Conservation (phyloP, 257 asterid species). For the Scutellaria baicalensis region DNA sequence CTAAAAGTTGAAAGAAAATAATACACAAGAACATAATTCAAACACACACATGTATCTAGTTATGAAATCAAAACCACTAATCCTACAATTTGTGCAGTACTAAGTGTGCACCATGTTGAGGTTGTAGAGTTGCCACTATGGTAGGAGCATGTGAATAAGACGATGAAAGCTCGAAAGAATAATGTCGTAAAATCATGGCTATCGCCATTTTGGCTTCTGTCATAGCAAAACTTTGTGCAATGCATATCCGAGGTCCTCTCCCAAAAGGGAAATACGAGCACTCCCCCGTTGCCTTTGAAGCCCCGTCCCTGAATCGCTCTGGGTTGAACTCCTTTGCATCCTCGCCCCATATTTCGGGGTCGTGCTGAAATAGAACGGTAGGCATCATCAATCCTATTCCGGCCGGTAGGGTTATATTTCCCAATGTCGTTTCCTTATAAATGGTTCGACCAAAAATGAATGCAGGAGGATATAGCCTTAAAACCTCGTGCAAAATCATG, state of each 20-base stretch:
- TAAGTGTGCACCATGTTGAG: slow-evolving; percentile 44
- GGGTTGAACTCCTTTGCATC: slow-evolving; percentile 61
- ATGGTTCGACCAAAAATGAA: slow-evolving; percentile 3
- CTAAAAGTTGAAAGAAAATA: no score
- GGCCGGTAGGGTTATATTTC: slow-evolving; percentile 26
- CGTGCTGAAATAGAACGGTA: slow-evolving; percentile 28
- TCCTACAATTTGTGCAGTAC: slow-evolving; percentile 6
- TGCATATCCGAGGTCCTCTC: slow-evolving; percentile 48
- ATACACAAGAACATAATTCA: no score
- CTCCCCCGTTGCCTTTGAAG: slow-evolving; percentile 24
- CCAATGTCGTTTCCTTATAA: slow-evolving; percentile 21
- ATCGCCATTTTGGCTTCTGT: slow-evolving; percentile 49
- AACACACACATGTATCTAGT: no score
- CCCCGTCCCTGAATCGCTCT: slow-evolving; percentile 40
- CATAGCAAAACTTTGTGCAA: slow-evolving; percentile 47
- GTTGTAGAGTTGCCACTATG: slow-evolving; percentile 15
- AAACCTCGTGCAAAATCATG: slow-evolving; percentile 52
- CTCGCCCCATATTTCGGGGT: slow-evolving; percentile 36
- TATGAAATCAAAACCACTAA: neutral
- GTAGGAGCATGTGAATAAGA: slow-evolving; percentile 51
- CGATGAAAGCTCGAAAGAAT: slow-evolving; percentile 38
- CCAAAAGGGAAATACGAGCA: slow-evolving; percentile 36
- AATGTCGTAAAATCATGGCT: slow-evolving; percentile 35
- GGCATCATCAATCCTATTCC: slow-evolving; percentile 36
- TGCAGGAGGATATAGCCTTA: slow-evolving; percentile 45